These are phyloP conservation scores for Gonapodya sp. DNA, from an alignment of 192 early-diverging fungal genomes.

Conservation along the genomic window DNA sequence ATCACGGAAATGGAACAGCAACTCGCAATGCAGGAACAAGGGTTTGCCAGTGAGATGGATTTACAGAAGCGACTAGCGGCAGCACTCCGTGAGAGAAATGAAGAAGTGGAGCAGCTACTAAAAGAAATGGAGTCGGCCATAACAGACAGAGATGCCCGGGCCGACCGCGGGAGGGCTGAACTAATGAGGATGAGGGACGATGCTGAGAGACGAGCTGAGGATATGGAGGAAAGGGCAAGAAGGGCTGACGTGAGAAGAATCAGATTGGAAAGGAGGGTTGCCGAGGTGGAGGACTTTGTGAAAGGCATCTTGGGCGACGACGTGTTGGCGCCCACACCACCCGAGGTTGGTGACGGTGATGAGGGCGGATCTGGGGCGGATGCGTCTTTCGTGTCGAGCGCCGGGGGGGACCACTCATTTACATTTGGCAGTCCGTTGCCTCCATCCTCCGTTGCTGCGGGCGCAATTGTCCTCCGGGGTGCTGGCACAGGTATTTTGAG, in stretches of 20 bases:
- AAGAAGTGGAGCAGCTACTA: background rate
- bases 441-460: background rate
- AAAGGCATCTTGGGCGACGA: background rate
- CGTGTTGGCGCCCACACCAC: background rate
- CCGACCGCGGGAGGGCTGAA: background rate
- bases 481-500: background rate
- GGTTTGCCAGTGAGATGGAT: background rate
- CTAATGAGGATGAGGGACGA: background rate
- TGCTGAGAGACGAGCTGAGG: background rate
- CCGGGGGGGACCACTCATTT: background rate
- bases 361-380: background rate
- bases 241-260: background rate
- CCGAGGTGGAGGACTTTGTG: background rate
- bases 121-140: background rate
- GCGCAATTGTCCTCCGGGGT: background rate
- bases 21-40: background rate
- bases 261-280: background rate
- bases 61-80: background rate
- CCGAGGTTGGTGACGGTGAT: too few species aligned
- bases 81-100: background rate
- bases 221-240: background rate
- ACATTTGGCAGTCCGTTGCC: background rate
- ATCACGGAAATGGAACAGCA: background rate
- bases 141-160: background rate
- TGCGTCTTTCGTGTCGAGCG: background rate